Evolutionary conservation across 768 basidiomycete genomes (phyloP), one percentile per base, ranked within the genome.

Genomic region (Termitomyces sp.): DNA sequence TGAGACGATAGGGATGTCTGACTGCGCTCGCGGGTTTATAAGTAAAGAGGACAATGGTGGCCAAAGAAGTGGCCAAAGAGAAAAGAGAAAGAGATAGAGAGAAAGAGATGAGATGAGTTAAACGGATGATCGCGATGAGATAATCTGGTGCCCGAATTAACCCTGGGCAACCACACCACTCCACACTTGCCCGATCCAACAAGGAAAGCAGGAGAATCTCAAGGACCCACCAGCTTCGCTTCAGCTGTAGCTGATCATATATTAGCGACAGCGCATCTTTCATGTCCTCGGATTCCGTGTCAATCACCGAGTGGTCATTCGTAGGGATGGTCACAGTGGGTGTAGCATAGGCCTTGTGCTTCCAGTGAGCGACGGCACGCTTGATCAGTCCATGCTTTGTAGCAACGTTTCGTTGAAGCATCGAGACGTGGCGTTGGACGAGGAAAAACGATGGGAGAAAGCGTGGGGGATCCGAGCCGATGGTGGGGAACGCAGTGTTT

Each of bases 221-320:
- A 20, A 88, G 73, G 36, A 80, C 46, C 86, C 87, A 87, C 87
- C 86, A 88, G 5, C 10, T 30, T 43, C 53, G 64, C 14, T 69
- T 55, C 24, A 72, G 33, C n/a, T 56, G 47, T 8, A 88, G 75
- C 58, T 83, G 75, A 63, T 86, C 86, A 62, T 80, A 81, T 2
- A 73, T 55, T 1, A 75, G 79, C 40, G 71, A 71, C 7, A 81
- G 57, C 7, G 79, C 77, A 56, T 87, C 85, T 8, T 62, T 64
- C 7, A 82, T 61, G 33, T 87, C 84, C 59, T 83, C 76, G n/a
- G 79, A 71, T 60, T 83, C 83, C 61, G 85, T 76, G 22, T 61
- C 58, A 4, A 61, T 55, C 13, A 44, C 47, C 22, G 33, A 18
- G 14, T 32, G 36, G 22, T 53, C 36, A 35, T 58, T 59, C 12